These are phyloP conservation scores for Dactylis glomerata DNA, from an alignment of 176 grass and related monocot genomes.

Conservation along the genomic window DNA sequence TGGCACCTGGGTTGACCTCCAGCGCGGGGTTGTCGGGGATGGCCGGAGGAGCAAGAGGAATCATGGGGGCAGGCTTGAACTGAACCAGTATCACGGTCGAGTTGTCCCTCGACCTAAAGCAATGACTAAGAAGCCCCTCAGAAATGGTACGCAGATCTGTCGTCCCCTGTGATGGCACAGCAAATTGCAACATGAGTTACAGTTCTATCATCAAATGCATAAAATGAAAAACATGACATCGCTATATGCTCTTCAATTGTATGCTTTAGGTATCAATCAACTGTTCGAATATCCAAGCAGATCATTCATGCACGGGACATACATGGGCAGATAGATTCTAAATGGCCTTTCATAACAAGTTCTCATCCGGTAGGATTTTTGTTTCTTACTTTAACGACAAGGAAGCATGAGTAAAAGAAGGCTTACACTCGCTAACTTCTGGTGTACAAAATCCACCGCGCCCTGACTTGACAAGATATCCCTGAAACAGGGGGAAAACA, in stretches of 20 bases:
- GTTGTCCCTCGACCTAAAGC: not conserved
- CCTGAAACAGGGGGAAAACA: not conserved
- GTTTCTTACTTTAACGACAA: not conserved
- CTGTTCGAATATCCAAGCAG: not conserved
- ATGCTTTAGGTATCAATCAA: not conserved
- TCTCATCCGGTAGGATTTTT: not conserved
- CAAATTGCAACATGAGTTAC: not conserved
- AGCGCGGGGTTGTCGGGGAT: no score
- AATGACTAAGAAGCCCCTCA: not conserved
- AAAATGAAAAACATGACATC: not conserved
- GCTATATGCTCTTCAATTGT: not conserved
- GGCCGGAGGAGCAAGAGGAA: not conserved
- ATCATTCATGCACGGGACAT: not conserved
- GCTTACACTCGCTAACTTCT: not conserved
- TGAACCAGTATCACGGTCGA: slow-evolving; percentile 17
- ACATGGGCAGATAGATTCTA: not conserved
- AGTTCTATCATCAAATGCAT: not conserved
- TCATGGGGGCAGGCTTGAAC: not conserved
- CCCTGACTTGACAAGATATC: not conserved
- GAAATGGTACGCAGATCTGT: not conserved
- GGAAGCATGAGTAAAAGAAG: not conserved
- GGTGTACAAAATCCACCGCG: not conserved
- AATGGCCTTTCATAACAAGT: not conserved
- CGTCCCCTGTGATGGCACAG: not conserved
- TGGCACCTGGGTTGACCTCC: no score